A percentile compares a stretch with the other conserved stretches of the same genome.
phyloP scores from a whole-genome alignment of 805 yeast genomes.

The Wickerhamiella domercqiae region DNA sequence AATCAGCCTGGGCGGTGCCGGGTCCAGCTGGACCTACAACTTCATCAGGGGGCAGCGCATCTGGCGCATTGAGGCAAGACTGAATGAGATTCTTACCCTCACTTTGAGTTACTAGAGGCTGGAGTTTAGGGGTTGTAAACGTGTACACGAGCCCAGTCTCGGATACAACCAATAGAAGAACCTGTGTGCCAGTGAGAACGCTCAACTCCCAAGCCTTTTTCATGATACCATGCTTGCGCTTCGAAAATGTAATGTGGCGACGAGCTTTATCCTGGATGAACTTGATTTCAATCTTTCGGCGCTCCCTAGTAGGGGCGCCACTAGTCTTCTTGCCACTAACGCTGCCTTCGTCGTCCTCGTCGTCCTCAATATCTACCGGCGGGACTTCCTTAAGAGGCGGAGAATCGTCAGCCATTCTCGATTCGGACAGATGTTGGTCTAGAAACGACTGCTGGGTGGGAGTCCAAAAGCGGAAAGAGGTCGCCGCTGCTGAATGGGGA shows the following conservation, averaged over 20 bases:
- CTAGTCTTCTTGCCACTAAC: slow-evolving; percentile 1
- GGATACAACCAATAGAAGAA: slow-evolving; percentile 79
- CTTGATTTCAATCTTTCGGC: slow-evolving; percentile 90
- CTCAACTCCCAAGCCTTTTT: slow-evolving; percentile 97
- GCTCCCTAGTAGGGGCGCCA: slow-evolving; percentile 29
- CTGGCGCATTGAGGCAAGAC: slow-evolving; percentile 96
- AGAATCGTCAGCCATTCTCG: background rate
- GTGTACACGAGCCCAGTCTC: slow-evolving; percentile 99
- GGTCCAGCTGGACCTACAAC: slow-evolving; percentile 3
- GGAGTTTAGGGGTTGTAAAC: slow-evolving; percentile 96
- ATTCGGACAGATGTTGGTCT: background rate
- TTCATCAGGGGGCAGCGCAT: slow-evolving; percentile 40
- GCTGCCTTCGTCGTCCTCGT: slow-evolving; percentile 33
- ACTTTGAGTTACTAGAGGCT: slow-evolving; percentile 91
- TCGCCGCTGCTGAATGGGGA: background rate
- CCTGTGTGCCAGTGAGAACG: slow-evolving; percentile 95
- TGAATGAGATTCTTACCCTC: slow-evolving; percentile 96
- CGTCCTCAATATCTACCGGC: slow-evolving; percentile 28
- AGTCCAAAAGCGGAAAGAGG: background rate
- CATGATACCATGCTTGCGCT: slow-evolving; percentile 98
- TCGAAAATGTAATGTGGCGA: slow-evolving; percentile 94
- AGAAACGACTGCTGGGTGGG: background rate
- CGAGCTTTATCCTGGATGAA: slow-evolving; percentile 95
- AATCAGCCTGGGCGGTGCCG: slow-evolving; percentile 5
- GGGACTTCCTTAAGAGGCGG: slow-evolving; percentile 8